These are phyloP conservation scores for Tricholoma sp. DNA, from an alignment of 768 basidiomycete genomes.

Conservation along the genomic window DNA sequence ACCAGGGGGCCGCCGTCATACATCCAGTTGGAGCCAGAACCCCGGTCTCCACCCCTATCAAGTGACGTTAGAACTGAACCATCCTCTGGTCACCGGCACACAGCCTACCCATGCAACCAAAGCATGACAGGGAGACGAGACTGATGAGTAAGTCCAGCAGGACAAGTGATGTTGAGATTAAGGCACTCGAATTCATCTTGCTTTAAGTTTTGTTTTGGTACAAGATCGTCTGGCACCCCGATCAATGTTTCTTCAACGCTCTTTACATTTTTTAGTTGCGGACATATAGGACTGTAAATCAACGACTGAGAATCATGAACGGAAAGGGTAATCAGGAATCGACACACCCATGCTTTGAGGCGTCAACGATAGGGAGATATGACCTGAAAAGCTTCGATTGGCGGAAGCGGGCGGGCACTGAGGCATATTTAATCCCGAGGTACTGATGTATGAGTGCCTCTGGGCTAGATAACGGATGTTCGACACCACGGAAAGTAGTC, in stretches of 20 bases:
- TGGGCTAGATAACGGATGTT: conserved; percentile 54
- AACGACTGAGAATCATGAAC: background rate
- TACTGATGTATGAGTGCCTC: conserved; percentile 62
- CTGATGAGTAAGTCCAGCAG: conserved; percentile 45
- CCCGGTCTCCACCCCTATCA: conserved; percentile 62
- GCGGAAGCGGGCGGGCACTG: conserved; percentile 68
- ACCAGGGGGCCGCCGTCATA: conserved; percentile 73
- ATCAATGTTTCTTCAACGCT: conserved; percentile 58
- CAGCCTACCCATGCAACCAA: conserved; percentile 77
- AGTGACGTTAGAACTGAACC: conserved; percentile 7
- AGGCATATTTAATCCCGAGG: conserved; percentile 74
- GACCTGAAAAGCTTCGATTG: conserved; percentile 59
- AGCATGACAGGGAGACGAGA: conserved; percentile 73
- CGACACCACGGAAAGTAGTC: conserved; percentile 62
- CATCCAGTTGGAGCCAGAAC: conserved; percentile 72
- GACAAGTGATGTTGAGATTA: conserved; percentile 77
- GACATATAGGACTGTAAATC: conserved; percentile 62
- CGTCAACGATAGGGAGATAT: conserved; percentile 56
- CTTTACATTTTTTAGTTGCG: conserved; percentile 45
- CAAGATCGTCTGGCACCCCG: conserved; percentile 46
- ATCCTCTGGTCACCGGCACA: conserved; percentile 1
- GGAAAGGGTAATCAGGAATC: background rate
- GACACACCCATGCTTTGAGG: conserved; percentile 62
- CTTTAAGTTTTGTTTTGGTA: conserved; percentile 49
- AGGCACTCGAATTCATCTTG: conserved; percentile 78